Conservation (phyloP, 805 yeast species). For the Starmerella floris region DNA sequence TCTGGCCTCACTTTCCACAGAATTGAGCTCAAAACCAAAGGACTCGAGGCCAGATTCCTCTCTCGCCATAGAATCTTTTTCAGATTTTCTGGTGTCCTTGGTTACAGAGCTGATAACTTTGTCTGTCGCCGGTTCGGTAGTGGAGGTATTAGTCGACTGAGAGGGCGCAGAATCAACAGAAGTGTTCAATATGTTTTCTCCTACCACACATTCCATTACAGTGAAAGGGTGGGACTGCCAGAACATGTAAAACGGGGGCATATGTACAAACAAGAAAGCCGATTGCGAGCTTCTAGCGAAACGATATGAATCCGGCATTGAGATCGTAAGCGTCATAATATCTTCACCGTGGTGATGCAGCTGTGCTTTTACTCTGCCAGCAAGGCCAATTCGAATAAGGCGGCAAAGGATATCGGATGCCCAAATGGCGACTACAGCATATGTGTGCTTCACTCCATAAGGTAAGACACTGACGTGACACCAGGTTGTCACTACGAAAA, state of each 20-base stretch:
- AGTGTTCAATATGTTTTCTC: too few relatives aligned
- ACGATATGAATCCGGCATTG: conserved; percentile 34
- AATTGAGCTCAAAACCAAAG: neutral
- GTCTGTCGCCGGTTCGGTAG: neutral
- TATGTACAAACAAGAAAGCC: conserved; percentile 42
- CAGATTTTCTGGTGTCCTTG: neutral
- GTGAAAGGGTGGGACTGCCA: conserved; percentile 72
- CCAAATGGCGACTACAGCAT: conserved; percentile 45
- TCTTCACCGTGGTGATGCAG: conserved; percentile 18
- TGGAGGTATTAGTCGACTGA: neutral
- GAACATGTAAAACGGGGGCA: conserved; percentile 35
- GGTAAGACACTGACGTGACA: conserved; percentile 31
- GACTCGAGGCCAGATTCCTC: neutral
- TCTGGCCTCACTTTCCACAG: neutral
- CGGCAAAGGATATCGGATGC: conserved; percentile 48
- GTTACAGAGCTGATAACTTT: neutral
- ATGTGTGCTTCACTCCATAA: conserved; percentile 13
- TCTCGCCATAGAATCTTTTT: neutral
- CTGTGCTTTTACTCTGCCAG: conserved; percentile 35
- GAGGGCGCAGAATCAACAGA: neutral
- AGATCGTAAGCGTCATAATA: conserved; percentile 25
- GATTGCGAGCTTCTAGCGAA: conserved; percentile 28
- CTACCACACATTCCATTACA: neutral
- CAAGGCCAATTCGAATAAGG: conserved; percentile 37
- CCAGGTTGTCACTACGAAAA: conserved; percentile 48